A percentile compares a stretch with the other conserved stretches of the same genome.
Evolutionary conservation across 495 filamentous ascomycete genomes (phyloP).

Genomic region (Daldinia decipiens): DNA sequence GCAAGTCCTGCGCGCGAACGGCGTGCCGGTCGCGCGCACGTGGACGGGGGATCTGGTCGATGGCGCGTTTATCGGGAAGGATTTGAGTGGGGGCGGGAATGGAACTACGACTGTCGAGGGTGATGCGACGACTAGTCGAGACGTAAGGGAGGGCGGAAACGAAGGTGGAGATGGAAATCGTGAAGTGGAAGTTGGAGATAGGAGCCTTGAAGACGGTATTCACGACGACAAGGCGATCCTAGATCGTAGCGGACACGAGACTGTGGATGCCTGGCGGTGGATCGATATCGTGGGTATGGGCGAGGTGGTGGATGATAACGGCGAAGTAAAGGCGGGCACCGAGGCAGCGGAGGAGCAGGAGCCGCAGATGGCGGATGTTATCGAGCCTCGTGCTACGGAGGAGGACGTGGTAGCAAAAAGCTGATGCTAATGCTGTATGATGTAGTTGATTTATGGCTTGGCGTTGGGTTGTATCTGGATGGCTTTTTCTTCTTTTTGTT

Average conservation of each 20-base stretch:
- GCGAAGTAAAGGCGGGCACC: constrained; percentile 11
- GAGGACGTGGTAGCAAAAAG: constrained; percentile 2
- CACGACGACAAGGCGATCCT: constrained; percentile 54
- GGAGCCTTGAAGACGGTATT: constrained; percentile 36
- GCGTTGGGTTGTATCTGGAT: constrained; percentile 7
- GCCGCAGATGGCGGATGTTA: constrained; percentile 53
- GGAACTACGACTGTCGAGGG: neutral
- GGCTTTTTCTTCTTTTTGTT: neutral
- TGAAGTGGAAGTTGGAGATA: neutral
- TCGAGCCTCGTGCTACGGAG: constrained; percentile 48
- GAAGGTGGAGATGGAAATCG: neutral
- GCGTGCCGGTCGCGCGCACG: constrained; percentile 63
- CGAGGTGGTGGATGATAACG: constrained; percentile 41
- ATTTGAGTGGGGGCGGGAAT: neutral
- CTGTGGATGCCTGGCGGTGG: constrained; percentile 50
- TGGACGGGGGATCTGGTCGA: constrained; percentile 60
- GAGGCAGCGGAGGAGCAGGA: constrained; percentile 49
- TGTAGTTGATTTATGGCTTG: neutral
- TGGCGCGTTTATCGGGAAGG: constrained; percentile 40
- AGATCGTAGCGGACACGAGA: constrained; percentile 43
- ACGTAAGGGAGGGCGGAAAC: constrained; percentile 3
- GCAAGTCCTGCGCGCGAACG: constrained; percentile 66
- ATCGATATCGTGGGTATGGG: constrained; percentile 59
- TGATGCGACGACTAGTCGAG: constrained; percentile 8
- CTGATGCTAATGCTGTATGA: neutral